Base-by-base conservation (phyloP, 164 flowering plant species). In the Nymphaea thermarum region DNA sequence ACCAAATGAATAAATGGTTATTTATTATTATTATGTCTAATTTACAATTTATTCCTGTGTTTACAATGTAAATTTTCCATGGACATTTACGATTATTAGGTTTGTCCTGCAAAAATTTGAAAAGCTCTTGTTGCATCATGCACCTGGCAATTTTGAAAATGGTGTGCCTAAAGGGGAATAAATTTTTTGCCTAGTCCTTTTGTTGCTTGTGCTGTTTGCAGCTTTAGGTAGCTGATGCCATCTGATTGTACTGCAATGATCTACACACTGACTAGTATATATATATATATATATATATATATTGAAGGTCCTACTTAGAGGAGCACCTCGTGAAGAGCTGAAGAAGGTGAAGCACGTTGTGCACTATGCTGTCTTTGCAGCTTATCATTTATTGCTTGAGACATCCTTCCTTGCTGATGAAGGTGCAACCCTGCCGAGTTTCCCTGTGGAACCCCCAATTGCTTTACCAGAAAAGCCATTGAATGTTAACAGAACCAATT, bases 371-470 rank as follows among this genome's bases (percentile, higher is more conserved):
- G 82, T 89, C 17, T 93, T 91, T 80, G 98, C 98, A 68, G 98
- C 98, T 36, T 87, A 91, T 80, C 97, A 93, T 76, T 80, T 93
- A 64, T 88, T 93, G 12, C 84, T 93, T 55, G 96, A 93, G 75
- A 90, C 98, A 57, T 93, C 96, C 42, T 93, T 93, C 75, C 94
- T 93, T 71, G 97, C 90, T 63, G 98, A 93, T 82, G 98, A 93
- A 80, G 98, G 98, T 70, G 98, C 98, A 66, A 79, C 81, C 65
- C 80, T 93, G 62, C 98, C 96, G 17, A 82, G 78, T 66, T 69
- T 75, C 67, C 70, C 74, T 2, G 11, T 74, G 63, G 81, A 75
- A 62, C 76, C 79, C 43, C 71, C 90, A 57, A 79, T 86, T 65
- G 64, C 80, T 41, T 64, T 78, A 63, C 80, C 82, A 3, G 91